These are phyloP conservation scores for Helichrysum umbraculigerum DNA, from an alignment of 129 eudicot species.

Conservation along the genomic window DNA sequence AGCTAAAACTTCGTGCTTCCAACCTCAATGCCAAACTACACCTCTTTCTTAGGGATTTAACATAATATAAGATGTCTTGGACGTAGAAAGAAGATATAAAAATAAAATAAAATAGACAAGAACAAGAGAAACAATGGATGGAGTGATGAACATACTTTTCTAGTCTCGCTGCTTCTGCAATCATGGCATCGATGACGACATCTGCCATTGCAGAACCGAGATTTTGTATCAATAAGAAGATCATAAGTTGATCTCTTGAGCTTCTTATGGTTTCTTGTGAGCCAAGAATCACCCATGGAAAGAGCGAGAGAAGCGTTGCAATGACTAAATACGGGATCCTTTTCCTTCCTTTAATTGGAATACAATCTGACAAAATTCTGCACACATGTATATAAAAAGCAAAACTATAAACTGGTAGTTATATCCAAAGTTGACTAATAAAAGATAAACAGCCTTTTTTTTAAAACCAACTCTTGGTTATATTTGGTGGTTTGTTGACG, in stretches of 20 bases:
- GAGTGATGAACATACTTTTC: slow-evolving; percentile 57
- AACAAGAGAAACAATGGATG: not conserved
- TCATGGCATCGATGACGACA: slow-evolving; percentile 98
- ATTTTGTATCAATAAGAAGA: slow-evolving; percentile 77
- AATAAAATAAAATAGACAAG: not conserved
- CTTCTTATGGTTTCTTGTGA: slow-evolving; percentile 56
- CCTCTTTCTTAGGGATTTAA: not conserved
- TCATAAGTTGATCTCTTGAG: slow-evolving; percentile 58
- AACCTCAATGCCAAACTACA: slow-evolving; percentile 6
- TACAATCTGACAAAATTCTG: slow-evolving; percentile 94
- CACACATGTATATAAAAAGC: slow-evolving; percentile 24
- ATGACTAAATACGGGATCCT: slow-evolving; percentile 84
- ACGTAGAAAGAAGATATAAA: not conserved
- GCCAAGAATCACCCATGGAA: slow-evolving; percentile 86
- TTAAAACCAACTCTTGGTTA: slow-evolving; percentile 20
- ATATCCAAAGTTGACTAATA: slow-evolving; percentile 13
- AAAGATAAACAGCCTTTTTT: not conserved
- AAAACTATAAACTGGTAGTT: not conserved
- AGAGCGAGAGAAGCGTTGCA: slow-evolving; percentile 75
- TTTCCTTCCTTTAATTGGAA: slow-evolving; percentile 86
- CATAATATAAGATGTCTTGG: no score
- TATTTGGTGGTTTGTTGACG: slow-evolving; percentile 20
- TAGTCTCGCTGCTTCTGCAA: slow-evolving; percentile 91
- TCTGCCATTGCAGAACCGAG: slow-evolving; percentile 99
- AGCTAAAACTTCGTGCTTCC: not conserved